These are phyloP conservation scores for Lavandula angustifolia DNA, from an alignment of 257 asterid species.

Conservation along the genomic window DNA sequence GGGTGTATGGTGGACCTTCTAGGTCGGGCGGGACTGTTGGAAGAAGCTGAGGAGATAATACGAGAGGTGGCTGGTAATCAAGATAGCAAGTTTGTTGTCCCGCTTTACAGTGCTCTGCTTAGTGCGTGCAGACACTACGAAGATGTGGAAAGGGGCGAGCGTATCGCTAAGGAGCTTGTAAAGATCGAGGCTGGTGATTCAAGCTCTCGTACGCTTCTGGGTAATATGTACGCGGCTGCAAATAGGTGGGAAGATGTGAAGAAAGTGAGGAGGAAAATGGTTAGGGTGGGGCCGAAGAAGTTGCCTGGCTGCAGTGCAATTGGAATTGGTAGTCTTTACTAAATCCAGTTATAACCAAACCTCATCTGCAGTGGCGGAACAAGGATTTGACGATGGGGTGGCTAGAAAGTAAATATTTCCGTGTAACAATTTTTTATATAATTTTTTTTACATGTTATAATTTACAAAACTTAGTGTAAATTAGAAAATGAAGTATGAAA, in stretches of 20 bases:
- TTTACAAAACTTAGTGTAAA: too few relatives aligned
- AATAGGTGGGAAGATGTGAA: conserved; percentile 75
- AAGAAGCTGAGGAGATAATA: conserved; percentile 70
- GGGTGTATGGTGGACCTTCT: conserved; percentile 82
- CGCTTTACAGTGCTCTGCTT: conserved; percentile 76
- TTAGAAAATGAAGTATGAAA: too few relatives aligned
- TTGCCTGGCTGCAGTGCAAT: conserved; percentile 75
- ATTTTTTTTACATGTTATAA: too few relatives aligned
- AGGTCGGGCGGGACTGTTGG: conserved; percentile 78
- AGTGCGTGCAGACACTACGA: conserved; percentile 79
- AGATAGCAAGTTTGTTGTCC: conserved; percentile 45
- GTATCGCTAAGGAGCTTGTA: conserved; percentile 55
- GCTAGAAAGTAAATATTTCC: too few relatives aligned
- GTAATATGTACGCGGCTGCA: conserved; percentile 69
- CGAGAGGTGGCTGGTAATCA: conserved; percentile 35
- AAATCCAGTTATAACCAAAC: too few relatives aligned
- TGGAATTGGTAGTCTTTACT: too few relatives aligned
- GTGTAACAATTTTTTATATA: too few relatives aligned
- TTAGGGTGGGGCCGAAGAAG: conserved; percentile 47
- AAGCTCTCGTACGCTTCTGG: conserved; percentile 63
- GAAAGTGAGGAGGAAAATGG: conserved; percentile 54
- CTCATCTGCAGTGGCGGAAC: neutral
- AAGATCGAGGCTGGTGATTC: conserved; percentile 60
- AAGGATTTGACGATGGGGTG: too few relatives aligned
- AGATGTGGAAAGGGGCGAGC: conserved; percentile 68